Evolutionary conservation across 225 moss, liverwort and hornwort species (phyloP).

Genomic region (Neckera pumila): DNA sequence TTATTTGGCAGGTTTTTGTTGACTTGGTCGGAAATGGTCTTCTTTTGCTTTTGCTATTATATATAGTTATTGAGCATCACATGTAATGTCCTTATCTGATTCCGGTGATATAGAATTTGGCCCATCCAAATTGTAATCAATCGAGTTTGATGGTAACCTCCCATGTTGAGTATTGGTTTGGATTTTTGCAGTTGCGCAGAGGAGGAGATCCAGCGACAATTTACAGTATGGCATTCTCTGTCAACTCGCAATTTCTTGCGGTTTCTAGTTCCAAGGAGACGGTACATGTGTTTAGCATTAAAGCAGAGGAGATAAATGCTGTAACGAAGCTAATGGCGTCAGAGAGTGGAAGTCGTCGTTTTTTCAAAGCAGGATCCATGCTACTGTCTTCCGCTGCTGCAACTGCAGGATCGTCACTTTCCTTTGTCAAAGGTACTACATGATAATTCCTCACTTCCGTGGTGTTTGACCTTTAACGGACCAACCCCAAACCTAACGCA

Average conservation of each 20-base stretch:
- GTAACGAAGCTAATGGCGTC: slow-evolving; percentile 1
- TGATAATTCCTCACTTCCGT: neutral
- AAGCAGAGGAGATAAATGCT: slow-evolving; percentile 13
- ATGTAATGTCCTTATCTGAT: neutral
- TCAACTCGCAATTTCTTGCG: slow-evolving; percentile 62
- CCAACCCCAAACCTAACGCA: neutral
- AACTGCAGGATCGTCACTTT: slow-evolving; percentile 54
- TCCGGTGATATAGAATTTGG: neutral
- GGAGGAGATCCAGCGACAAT: slow-evolving; percentile 77
- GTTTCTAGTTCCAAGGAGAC: slow-evolving; percentile 86
- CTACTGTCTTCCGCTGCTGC: slow-evolving; percentile 37
- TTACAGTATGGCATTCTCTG: slow-evolving; percentile 73
- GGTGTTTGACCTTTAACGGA: neutral
- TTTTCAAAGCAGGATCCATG: slow-evolving; percentile 44
- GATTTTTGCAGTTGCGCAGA: slow-evolving; percentile 53
- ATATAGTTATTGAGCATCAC: neutral
- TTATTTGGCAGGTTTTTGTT: neutral
- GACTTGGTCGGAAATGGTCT: neutral
- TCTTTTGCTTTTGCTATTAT: neutral
- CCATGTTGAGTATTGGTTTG: neutral
- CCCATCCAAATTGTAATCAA: too few species aligned
- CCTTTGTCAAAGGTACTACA: slow-evolving; percentile 53
- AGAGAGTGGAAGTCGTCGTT: slow-evolving; percentile 23
- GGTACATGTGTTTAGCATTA: slow-evolving; percentile 73
- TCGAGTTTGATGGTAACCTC: neutral